These are phyloP conservation scores for Coccomyxa subellipsoidea DNA, from an alignment of 163 green algal genomes.

Conservation along the genomic window DNA sequence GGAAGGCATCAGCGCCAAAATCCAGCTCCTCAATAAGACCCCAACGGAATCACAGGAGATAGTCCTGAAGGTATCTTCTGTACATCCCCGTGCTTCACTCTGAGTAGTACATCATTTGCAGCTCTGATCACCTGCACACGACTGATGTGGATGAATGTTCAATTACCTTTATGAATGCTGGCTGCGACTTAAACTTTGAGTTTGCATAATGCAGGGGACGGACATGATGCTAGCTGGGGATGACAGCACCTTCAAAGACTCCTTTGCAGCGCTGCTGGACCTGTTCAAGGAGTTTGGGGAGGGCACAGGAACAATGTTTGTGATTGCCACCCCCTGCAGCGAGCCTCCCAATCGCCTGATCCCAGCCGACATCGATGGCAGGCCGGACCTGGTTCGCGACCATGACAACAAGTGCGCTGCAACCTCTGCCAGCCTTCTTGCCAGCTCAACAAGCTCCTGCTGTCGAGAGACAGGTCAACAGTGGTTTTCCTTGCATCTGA, in stretches of 20 bases:
- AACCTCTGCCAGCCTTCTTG: background rate
- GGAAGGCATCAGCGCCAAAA: background rate
- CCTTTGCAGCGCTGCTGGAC: background rate
- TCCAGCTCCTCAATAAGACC: background rate
- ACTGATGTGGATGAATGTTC: too few relatives aligned
- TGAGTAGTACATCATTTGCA: too few relatives aligned
- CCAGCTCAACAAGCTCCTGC: too few relatives aligned
- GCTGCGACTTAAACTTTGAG: too few relatives aligned
- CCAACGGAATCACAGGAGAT: background rate
- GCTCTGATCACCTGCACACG: too few relatives aligned
- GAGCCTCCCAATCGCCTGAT: background rate
- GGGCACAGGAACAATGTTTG: background rate
- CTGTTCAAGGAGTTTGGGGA: background rate
- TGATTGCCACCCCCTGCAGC: background rate
- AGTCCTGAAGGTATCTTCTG: background rate
- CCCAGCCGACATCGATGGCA: background rate
- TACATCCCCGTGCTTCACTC: too few relatives aligned
- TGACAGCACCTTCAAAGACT: background rate
- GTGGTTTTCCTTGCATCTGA: too few relatives aligned
- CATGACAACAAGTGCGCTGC: background rate
- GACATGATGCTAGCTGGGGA: background rate
- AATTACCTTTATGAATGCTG: too few relatives aligned
- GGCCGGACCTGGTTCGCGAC: background rate
- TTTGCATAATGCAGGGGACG: background rate
- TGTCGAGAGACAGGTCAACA: too few relatives aligned